Conservation (phyloP, 306 rosid species). For the Inga laurina region DNA sequence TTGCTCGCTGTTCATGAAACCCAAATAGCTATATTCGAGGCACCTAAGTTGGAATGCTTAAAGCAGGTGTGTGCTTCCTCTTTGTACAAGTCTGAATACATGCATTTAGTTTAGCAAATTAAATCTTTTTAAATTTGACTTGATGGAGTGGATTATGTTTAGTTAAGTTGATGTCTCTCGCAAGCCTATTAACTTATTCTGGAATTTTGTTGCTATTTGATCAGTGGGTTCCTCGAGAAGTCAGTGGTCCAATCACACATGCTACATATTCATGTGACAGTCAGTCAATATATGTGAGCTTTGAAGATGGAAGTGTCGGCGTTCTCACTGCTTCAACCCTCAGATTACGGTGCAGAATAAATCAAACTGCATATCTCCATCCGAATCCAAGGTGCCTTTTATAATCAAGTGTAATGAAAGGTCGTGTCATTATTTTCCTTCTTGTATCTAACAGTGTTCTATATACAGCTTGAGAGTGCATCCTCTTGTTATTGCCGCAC, state of each 20-base stretch:
- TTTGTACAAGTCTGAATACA: not conserved
- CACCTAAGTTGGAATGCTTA: conserved; percentile 85
- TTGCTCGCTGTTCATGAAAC: conserved; percentile 92
- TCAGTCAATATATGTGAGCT: conserved; percentile 84
- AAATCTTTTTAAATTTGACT: not conserved
- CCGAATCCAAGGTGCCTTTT: conserved; percentile 74
- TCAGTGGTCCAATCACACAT: conserved; percentile 91
- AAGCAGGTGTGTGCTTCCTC: conserved; percentile 71
- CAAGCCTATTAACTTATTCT: conserved; percentile 18
- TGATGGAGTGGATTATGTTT: not conserved
- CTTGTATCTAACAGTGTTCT: not conserved
- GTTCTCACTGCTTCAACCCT: conserved; percentile 84
- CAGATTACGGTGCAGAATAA: conserved; percentile 86
- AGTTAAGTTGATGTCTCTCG: conserved; percentile 28
- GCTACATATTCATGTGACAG: conserved; percentile 96
- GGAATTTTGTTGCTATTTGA: conserved; percentile 30
- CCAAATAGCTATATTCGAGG: conserved; percentile 92
- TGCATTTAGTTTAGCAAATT: conserved; percentile 5
- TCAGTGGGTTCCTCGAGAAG: conserved; percentile 79
- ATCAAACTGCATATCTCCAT: conserved; percentile 78
- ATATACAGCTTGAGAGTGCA: conserved; percentile 68
- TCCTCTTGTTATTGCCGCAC: conserved; percentile 96
- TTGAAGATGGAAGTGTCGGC: conserved; percentile 89
- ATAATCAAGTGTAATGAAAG: conserved; percentile 24
- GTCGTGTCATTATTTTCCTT: conserved; percentile 4